These are phyloP conservation scores for Fusarium oxysporum DNA, from an alignment of 2,329 filamentous ascomycete species.

Conservation along the genomic window DNA sequence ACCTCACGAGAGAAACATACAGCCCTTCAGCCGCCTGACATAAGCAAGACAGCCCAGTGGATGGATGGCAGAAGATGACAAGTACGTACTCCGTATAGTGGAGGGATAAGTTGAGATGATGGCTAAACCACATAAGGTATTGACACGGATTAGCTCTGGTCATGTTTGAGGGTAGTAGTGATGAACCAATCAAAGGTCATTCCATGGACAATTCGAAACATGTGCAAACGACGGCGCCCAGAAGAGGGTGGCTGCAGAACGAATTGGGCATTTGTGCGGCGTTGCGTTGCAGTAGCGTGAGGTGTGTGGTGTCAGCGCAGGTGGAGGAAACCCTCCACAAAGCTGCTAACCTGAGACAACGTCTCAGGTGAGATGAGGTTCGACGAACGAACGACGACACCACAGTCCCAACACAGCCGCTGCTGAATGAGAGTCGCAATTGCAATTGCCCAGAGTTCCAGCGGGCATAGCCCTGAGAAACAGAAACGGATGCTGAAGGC, in stretches of 20 bases:
- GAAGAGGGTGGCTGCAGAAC: slow-evolving; percentile 33
- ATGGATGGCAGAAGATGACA: slow-evolving; percentile 1
- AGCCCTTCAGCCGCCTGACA: not conserved
- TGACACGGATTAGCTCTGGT: slow-evolving; percentile 29
- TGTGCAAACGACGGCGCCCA: slow-evolving; percentile 41
- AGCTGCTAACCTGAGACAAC: slow-evolving; percentile 49
- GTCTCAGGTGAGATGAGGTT: slow-evolving; percentile 51
- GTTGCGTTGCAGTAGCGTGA: slow-evolving; percentile 27
- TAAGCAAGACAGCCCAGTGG: not conserved
- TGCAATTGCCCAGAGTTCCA: not conserved
- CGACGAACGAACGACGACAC: slow-evolving; percentile 24
- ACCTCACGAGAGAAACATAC: not conserved
- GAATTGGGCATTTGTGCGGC: slow-evolving; percentile 28
- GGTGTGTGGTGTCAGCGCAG: slow-evolving; percentile 38
- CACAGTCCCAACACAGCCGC: not conserved
- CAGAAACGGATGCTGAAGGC: slow-evolving; percentile 1
- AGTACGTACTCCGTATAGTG: not conserved
- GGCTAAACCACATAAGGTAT: slow-evolving; percentile 27
- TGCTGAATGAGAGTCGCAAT: not conserved
- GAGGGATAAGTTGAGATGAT: slow-evolving; percentile 9
- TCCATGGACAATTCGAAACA: slow-evolving; percentile 34
- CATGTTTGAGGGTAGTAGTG: slow-evolving; percentile 30
- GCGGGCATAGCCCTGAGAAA: not conserved
- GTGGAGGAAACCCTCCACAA: slow-evolving; percentile 40
- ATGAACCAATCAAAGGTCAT: slow-evolving; percentile 24